phyloP scores from a whole-genome alignment of 1,284 basidiomycete species.

The Phlebopus sp. region DNA sequence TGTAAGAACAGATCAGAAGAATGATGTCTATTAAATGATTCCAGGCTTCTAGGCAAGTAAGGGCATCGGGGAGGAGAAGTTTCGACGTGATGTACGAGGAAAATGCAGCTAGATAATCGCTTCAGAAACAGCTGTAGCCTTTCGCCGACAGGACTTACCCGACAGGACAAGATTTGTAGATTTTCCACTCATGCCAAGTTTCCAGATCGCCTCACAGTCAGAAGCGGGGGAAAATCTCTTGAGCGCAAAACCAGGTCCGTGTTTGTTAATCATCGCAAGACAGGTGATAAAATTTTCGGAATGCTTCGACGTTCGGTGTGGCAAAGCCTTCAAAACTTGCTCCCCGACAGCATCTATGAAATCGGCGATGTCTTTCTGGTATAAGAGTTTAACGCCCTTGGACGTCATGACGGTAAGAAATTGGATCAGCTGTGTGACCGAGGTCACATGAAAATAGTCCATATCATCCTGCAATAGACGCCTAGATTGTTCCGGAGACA shows the following conservation, averaged over 20 bases:
- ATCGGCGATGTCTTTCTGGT: slow-evolving; percentile 5
- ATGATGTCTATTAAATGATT: slow-evolving; percentile 50
- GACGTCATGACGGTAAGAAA: slow-evolving; percentile 24
- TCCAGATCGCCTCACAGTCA: slow-evolving; percentile 26
- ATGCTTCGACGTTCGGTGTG: slow-evolving; percentile 11
- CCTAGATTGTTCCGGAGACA: slow-evolving; percentile 8
- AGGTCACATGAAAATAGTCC: slow-evolving; percentile 8
- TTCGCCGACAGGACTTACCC: slow-evolving; percentile 18
- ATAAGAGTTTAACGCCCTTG: slow-evolving; percentile 13
- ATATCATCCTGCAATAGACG: slow-evolving; percentile 10
- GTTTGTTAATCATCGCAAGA: slow-evolving; percentile 21
- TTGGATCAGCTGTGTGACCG: slow-evolving; percentile 24
- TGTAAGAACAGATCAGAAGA: slow-evolving; percentile 42
- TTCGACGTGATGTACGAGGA: slow-evolving; percentile 43
- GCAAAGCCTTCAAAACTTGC: slow-evolving; percentile 13
- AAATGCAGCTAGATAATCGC: slow-evolving; percentile 42
- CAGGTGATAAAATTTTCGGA: slow-evolving; percentile 23
- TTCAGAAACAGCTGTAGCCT: slow-evolving; percentile 10
- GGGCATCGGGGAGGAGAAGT: slow-evolving; percentile 27
- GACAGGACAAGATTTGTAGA: slow-evolving; percentile 18
- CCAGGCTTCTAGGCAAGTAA: slow-evolving; percentile 52
- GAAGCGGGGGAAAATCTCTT: slow-evolving; percentile 3
- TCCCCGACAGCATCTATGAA: slow-evolving; percentile 20
- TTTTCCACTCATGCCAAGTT: slow-evolving; percentile 14
- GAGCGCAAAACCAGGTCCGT: slow-evolving; percentile 7